Conservation (phyloP, 495 filamentous ascomycete species). For the Neurospora sp. region DNA sequence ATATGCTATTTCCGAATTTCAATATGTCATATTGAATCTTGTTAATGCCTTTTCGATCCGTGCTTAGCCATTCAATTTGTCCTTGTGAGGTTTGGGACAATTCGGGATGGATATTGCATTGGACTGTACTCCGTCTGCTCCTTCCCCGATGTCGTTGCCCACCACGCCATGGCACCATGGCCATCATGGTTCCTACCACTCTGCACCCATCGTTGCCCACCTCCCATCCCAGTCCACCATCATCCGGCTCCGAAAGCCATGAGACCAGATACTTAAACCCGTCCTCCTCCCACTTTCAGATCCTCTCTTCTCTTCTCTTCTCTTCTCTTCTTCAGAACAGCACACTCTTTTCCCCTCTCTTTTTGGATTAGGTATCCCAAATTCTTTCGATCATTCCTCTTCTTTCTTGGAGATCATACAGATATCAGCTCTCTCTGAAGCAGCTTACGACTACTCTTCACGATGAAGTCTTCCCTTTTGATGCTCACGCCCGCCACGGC, state of each 20-base stretch:
- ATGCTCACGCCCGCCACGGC: slow-evolving; percentile 4
- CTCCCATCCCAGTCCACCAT: neutral
- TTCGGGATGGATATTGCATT: too few relatives aligned
- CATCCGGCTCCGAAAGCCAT: neutral
- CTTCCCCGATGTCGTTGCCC: neutral
- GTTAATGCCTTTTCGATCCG: too few relatives aligned
- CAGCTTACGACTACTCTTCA: neutral
- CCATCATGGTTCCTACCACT: neutral
- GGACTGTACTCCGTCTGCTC: neutral
- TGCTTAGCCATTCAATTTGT: too few relatives aligned
- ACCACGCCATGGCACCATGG: neutral
- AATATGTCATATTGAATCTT: too few relatives aligned
- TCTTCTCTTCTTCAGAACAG: slow-evolving; percentile 11
- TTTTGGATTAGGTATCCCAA: slow-evolving; percentile 20
- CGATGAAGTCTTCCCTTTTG: slow-evolving; percentile 14
- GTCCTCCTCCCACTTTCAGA: neutral
- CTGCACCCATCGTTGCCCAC: neutral
- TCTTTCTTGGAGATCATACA: slow-evolving; percentile 17
- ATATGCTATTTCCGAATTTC: too few relatives aligned
- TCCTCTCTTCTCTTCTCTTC: neutral
- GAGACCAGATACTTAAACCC: neutral
- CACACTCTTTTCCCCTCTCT: slow-evolving; percentile 14
- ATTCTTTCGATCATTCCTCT: slow-evolving; percentile 15
- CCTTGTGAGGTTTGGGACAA: too few relatives aligned
- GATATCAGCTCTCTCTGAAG: slow-evolving; percentile 2